Evolutionary conservation across 768 basidiomycete genomes (phyloP).

Genomic region (Russula foetens): DNA sequence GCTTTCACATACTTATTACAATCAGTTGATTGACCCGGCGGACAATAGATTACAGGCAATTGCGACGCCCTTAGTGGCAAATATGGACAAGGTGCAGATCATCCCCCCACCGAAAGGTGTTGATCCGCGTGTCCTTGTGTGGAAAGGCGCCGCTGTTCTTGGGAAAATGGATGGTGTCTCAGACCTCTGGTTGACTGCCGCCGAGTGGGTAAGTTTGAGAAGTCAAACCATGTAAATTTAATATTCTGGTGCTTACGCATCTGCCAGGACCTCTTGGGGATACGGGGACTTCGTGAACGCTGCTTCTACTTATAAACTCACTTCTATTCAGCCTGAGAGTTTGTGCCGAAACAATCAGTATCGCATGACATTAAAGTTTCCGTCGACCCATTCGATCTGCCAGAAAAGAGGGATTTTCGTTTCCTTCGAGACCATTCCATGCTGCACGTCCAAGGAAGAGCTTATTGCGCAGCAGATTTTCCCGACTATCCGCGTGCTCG

Average conservation of each 20-base stretch:
- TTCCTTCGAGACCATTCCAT: neutral
- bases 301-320: conserved; percentile 61
- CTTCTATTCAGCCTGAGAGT: neutral
- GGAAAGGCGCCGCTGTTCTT: conserved; percentile 92
- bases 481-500: neutral
- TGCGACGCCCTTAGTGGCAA: conserved; percentile 70
- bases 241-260: conserved; percentile 1
- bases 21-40: conserved; percentile 3
- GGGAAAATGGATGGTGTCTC: conserved; percentile 85
- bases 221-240: neutral
- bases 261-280: conserved; percentile 61
- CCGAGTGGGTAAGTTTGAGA: conserved; percentile 70
- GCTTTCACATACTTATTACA: neutral
- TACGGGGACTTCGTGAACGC: conserved; percentile 74
- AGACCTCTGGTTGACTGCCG: conserved; percentile 81
- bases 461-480: neutral
- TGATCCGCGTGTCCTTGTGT: conserved; percentile 81
- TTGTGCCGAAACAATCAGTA: neutral
- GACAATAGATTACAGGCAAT: conserved; percentile 63
- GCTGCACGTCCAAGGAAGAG: neutral
- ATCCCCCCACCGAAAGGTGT: conserved; percentile 92
- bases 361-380: neutral
- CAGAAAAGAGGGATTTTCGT: neutral
- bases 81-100: conserved; percentile 84
- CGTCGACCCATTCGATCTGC: neutral